Evolutionary conservation across 306 rosid genomes (phyloP), one percentile per base, ranked within the genome.

Genomic region (Datisca glomerata): DNA sequence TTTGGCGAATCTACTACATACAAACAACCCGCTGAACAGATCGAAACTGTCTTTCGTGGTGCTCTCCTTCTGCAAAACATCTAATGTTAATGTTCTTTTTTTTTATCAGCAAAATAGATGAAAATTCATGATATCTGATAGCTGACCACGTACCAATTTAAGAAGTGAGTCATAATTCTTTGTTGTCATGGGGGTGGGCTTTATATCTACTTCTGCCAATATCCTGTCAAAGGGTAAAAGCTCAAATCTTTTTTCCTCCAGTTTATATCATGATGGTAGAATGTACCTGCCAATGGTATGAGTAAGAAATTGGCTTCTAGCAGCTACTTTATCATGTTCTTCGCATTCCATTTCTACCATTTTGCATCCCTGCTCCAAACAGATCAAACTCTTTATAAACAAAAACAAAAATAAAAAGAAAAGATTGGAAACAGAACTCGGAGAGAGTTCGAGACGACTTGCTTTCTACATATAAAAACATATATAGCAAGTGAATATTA

Each of bases 241-340:
- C 28, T 8, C 37, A 41, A 55, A 41, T 45, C 39, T 33, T 25
- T 3, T 55, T 40, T 29, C 33, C 17, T 22, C 16, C 1, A 2
- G 43, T 13, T 13, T 29, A 49, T 40, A 9, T 9, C 45, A n/a
- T 12, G 1, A 13, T 1, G 21, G 4, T 11, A 13, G n/a, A 21
- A 33, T 19, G 13, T 73, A 75, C 91, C 91, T 75, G 39, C 78
- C 91, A 35, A 79, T 66, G 8, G 75, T 59, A 68, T 79, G 91
- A 6, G 91, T 68, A 25, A 75, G 35, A 47, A 79, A 75, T 54
- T 79, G 91, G 60, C 78, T 75, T 52, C 51, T 71, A 1, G 91
- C 83, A 36, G 84, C 80, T 32, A 66, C 17, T 62, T 50, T 63
- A 59, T 79, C 91, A 50, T 79, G 91, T 40, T 71, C 91, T 56